These are phyloP conservation scores for Musa balbisiana DNA, from an alignment of 202 grass and related monocot species.

Conservation along the genomic window DNA sequence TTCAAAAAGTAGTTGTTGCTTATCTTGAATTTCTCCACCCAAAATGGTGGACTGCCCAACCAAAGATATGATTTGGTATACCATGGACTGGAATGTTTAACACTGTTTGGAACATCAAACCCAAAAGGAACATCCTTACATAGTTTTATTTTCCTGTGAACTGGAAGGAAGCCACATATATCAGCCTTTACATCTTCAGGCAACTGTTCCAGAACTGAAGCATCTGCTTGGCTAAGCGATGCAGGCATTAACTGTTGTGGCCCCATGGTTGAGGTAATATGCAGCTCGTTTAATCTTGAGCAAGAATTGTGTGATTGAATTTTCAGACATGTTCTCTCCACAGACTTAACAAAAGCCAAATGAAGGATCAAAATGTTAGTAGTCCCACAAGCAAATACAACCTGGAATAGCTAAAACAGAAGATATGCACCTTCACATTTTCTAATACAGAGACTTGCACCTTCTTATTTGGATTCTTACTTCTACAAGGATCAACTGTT, in stretches of 20 bases:
- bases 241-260: constrained; percentile 43
- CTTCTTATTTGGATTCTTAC: neutral
- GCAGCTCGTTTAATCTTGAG: constrained; percentile 41
- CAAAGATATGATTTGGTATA: constrained; percentile 18
- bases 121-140: constrained; percentile 27
- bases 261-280: constrained; percentile 10
- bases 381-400: neutral
- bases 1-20: constrained; percentile 46
- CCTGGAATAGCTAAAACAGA: constrained; percentile 6
- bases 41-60: constrained; percentile 40
- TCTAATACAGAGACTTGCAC: constrained; percentile 9
- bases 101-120: constrained; percentile 22
- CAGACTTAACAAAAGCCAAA: constrained; percentile 24
- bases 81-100: constrained; percentile 26
- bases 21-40: constrained; percentile 48
- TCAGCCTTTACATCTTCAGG: constrained; percentile 64
- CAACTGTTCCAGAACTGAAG: constrained; percentile 57
- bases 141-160: constrained; percentile 42
- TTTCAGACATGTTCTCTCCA: constrained; percentile 24
- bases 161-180: constrained; percentile 46
- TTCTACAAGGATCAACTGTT: neutral
- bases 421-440: neutral
- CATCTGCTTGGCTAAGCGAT: constrained; percentile 71
- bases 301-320: constrained; percentile 37
- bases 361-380: constrained; percentile 21